Percentiles rank a stretch among this genome's conserved stretches.
Conservation (phyloP, 2,329 filamentous ascomycete species). For the Tolypocladium tundrense region DNA sequence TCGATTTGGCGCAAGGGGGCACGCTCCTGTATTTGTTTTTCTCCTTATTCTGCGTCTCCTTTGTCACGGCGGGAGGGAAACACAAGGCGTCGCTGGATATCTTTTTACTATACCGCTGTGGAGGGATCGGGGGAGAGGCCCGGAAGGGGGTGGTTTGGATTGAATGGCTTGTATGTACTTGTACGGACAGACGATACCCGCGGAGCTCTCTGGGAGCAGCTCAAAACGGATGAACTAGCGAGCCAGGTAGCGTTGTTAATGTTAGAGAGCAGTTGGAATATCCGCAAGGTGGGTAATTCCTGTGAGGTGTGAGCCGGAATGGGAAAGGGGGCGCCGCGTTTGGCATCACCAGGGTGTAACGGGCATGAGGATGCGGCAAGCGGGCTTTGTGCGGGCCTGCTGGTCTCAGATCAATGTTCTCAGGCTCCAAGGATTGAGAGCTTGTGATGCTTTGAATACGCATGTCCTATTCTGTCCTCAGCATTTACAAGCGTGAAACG, state of each 20-base stretch:
- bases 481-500: too few species aligned
- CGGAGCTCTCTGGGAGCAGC: conserved; percentile 1
- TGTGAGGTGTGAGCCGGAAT: not conserved
- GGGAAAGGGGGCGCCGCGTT: not conserved
- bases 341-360: not conserved
- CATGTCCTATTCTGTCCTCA: too few species aligned
- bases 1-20: not conserved
- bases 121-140: not conserved
- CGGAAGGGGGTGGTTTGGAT: not conserved
- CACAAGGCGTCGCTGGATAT: not conserved
- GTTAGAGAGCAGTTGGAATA: not conserved
- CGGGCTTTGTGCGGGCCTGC: not conserved
- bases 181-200: conserved; percentile 4
- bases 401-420: not conserved
- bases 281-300: not conserved
- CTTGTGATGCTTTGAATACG: not conserved
- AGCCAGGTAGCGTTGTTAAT: not conserved
- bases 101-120: not conserved
- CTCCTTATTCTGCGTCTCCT: not conserved
- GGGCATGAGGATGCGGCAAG: not conserved
- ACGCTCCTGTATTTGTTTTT: not conserved
- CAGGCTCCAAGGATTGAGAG: not conserved
- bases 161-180: conserved; percentile 2
- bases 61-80: not conserved
- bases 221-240: not conserved